Percentiles rank a stretch among this genome's conserved stretches.
phyloP scores from a whole-genome alignment of 2,329 filamentous ascomycete species.

The Penicillium hesseltinei region DNA sequence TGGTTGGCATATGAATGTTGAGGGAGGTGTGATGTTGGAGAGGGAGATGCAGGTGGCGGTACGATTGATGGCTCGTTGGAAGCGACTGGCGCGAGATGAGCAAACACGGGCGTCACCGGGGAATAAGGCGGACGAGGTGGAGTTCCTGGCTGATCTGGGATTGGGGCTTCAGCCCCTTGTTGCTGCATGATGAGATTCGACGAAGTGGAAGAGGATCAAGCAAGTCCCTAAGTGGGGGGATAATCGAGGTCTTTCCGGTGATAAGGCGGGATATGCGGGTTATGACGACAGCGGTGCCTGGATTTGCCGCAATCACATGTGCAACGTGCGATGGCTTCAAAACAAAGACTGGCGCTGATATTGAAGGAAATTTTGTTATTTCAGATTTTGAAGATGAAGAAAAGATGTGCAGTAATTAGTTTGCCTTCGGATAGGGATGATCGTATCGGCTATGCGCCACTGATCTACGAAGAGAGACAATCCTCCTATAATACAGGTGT shows the following conservation, averaged over 20 bases:
- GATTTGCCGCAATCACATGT: slow-evolving; percentile 6
- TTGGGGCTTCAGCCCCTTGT: slow-evolving; percentile 14
- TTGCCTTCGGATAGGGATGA: neutral
- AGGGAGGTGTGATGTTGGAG: slow-evolving; percentile 23
- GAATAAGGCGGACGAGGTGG: slow-evolving; percentile 48
- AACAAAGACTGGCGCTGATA: neutral
- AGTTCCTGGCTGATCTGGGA: slow-evolving; percentile 33
- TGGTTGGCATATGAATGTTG: slow-evolving; percentile 9
- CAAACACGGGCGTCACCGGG: slow-evolving; percentile 47
- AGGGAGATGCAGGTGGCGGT: slow-evolving; percentile 32
- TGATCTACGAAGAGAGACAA: neutral
- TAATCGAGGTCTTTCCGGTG: neutral
- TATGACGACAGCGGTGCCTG: slow-evolving; percentile 20
- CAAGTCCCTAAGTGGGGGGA: slow-evolving; percentile 6
- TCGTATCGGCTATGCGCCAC: neutral
- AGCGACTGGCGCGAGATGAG: slow-evolving; percentile 34
- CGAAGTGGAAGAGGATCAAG: neutral
- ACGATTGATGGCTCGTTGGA: slow-evolving; percentile 31
- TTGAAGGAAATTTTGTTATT: neutral
- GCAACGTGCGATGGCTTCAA: neutral
- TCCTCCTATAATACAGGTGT: no score
- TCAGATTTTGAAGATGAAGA: neutral
- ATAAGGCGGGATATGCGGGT: slow-evolving; percentile 6
- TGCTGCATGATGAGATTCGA: slow-evolving; percentile 11
- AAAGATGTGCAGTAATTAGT: neutral